Evolutionary conservation across 2,329 filamentous ascomycete genomes (phyloP), one percentile per base, ranked within the genome.

Genomic region (Torrubiella hemipterigena): DNA sequence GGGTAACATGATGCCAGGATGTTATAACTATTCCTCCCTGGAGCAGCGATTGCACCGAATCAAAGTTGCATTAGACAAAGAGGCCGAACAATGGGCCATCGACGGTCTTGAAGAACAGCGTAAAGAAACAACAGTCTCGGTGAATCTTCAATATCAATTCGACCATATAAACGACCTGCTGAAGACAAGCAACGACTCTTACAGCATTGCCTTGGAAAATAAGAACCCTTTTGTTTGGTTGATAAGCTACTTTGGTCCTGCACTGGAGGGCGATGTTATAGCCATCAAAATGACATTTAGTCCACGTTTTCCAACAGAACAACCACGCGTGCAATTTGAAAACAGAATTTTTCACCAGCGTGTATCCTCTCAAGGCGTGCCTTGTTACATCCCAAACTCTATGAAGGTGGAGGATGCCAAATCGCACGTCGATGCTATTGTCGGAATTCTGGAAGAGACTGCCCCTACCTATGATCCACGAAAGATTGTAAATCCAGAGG

Each of bases 141-240:
- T 79, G 25, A 93, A 86, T 48, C 65, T 96, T 22, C 73, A 79
- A 39, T 77, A 86, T 27, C 87, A 95, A 50, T 89, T 78, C 46
- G 80, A 89, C 41, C 86, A 94, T 50, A 76, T 87, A 20, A 68
- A 77, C 5, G 77, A 85, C 44, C 69, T 73, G 11, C 81, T 89
- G 57, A 85, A 81, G 52, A 65, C 68, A 14, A 68, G 74, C 38
- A 76, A 81, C 29, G 69, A 75, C 17, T 79, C 83, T 1, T 67
- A 94, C 35, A 79, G 86, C 42, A 60, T 96, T 22, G 72, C 77
- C 34, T 62, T 96, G 6, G 77, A 81, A 18, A 67, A 91, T 40
- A 72, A 67, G 23, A 96, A 95, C 45, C 87, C 89, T 0, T 95
- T 95, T 48, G 67, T 89, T 14, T 96, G 91, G 91, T 56, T 69